phyloP scores from a whole-genome alignment of 345 rosid species.

The Euclidium syriacum region DNA sequence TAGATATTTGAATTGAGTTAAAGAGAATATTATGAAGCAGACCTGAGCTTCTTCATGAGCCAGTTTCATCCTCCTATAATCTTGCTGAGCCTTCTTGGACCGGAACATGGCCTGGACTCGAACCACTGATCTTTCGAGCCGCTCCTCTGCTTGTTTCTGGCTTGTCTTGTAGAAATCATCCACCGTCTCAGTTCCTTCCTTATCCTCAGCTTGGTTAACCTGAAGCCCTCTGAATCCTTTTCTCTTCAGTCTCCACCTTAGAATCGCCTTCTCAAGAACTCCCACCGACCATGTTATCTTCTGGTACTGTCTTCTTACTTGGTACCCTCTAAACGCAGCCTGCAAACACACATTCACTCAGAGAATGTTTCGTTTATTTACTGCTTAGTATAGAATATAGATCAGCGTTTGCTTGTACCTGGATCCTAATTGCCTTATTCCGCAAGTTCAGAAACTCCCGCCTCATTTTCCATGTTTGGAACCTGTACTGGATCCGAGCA shows the following conservation, averaged over 20 bases:
- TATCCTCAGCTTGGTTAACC: conserved; percentile 42
- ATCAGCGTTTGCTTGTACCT: conserved; percentile 38
- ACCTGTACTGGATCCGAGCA: conserved; percentile 79
- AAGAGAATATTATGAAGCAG: background rate
- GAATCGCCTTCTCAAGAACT: conserved; percentile 80
- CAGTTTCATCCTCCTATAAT: conserved; percentile 85
- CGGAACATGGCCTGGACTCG: conserved; percentile 92
- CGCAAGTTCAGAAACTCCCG: conserved; percentile 75
- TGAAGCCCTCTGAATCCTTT: conserved; percentile 87
- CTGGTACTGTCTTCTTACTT: conserved; percentile 68
- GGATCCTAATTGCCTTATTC: conserved; percentile 67
- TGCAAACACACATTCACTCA: conserved; percentile 31
- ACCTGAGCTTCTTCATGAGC: conserved; percentile 60
- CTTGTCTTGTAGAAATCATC: conserved; percentile 79
- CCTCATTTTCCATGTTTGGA: conserved; percentile 83
- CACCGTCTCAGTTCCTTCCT: conserved; percentile 40
- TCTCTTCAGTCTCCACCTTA: conserved; percentile 91
- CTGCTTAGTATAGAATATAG: background rate
- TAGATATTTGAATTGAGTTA: background rate
- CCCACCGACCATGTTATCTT: conserved; percentile 96
- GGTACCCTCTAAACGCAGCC: conserved; percentile 88
- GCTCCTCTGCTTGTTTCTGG: conserved; percentile 86
- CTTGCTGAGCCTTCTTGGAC: conserved; percentile 90
- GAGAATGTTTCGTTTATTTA: background rate
- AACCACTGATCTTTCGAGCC: conserved; percentile 74